Evolutionary conservation across 202 grass and related monocot genomes (phyloP), one percentile per base, ranked within the genome.

Genomic region (Schoenoplectus triqueter): DNA sequence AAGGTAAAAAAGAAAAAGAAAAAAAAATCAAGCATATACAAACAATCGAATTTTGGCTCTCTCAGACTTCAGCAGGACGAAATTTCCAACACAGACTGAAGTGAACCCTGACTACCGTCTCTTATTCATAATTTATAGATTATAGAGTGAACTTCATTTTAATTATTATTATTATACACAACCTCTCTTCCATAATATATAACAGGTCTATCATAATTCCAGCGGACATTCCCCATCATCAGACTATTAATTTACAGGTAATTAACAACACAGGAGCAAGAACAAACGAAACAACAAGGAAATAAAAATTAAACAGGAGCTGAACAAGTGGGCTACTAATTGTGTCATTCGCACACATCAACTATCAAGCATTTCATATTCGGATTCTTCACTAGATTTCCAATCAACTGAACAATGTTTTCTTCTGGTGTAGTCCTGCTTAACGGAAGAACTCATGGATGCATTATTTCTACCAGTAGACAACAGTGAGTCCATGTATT

Each of bases 401-500:
- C 96, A 89, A 31, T 92, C 86, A 3, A 42, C 15, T 7, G 91
- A 88, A 5, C 31, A 31, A 78, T 87, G 87, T 55, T 94, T 99
- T 82, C 91, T 90, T 64, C 93, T 96, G 7, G 88, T 77, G 8
- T 90, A 83, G 61, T 97, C 94, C 51, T 14, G 83, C 70, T 85
- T 78, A 4, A 94, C 81, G 0, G 92, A 92, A 50, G 93, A 92
- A 77, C 90, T 92, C 64, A 88, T 83, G 1, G 87, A 91, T 0
- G 60, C 80, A 8, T 88, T 65, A 54, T 81, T 84, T 56, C 81
- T 90, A 66, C 87, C 68, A 78, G 90, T 89, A 21, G 87, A 86
- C 5, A 99, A 85, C 11, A 99, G 90, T 0, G 93, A 92, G 82
- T 99, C 96, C 91, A 99, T 99, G 85, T 99, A 99, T 60, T 90